Conservation (phyloP, 192 early-diverging fungal genomes). For the Podila verticillata region DNA sequence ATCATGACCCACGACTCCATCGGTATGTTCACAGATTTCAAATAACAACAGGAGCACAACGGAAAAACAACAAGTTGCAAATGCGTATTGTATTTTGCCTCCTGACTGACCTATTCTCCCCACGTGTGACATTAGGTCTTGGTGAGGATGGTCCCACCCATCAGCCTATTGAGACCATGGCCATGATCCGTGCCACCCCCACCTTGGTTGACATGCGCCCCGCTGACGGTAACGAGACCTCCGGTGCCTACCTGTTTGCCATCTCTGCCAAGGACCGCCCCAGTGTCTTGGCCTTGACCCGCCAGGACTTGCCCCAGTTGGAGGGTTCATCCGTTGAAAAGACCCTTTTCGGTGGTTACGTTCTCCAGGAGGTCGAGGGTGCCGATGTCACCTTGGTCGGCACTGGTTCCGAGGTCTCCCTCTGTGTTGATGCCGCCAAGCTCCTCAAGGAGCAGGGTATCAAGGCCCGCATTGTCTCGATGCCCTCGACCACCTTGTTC, state of each 20-base stretch:
- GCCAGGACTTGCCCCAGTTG: constrained; percentile 96
- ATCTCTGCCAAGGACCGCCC: constrained; percentile 79
- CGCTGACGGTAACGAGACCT: constrained; percentile 95
- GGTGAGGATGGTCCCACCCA: constrained; percentile 99
- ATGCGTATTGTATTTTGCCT: no score
- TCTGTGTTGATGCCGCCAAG: constrained; percentile 91
- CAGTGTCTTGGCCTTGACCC: constrained; percentile 88
- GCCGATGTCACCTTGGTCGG: constrained; percentile 80
- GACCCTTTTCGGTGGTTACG: constrained; percentile 87
- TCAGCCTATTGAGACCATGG: constrained; percentile 97
- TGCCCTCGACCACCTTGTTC: constrained; percentile 94
- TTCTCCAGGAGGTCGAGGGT: constrained; percentile 72
- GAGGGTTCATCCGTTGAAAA: constrained; percentile 85
- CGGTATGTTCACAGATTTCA: constrained; percentile 52
- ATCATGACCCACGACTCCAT: constrained; percentile 99
- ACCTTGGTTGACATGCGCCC: constrained; percentile 91
- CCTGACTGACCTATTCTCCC: constrained; percentile 31
- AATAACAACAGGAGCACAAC: no score
- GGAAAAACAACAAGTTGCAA: no score
- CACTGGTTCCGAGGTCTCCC: constrained; percentile 94
- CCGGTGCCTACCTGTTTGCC: constrained; percentile 90
- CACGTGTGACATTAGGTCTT: constrained; percentile 10
- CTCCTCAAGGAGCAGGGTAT: constrained; percentile 68
- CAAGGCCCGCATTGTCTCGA: constrained; percentile 88
- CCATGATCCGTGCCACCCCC: constrained; percentile 90